Base-by-base conservation (phyloP, 805 yeast species). In the Ogataea henricii region DNA sequence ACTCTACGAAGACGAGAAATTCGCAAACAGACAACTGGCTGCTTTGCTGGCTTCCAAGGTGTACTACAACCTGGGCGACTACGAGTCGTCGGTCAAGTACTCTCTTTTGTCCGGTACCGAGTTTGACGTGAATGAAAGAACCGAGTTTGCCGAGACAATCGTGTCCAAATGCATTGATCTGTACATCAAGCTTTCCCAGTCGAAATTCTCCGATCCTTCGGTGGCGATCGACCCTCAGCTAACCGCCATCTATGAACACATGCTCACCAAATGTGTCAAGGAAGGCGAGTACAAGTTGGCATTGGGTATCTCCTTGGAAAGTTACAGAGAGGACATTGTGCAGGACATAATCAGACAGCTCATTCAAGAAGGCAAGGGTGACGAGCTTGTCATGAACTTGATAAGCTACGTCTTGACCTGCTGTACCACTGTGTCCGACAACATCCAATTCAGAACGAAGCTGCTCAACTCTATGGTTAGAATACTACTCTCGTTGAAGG, bases 31-130 rank as follows among this genome's bases (percentile, higher is more conserved):
- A 57, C 71, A 80, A 40, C 76, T 92, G 62, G 98, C 98, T 7
- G 98, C 99, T 2, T 74, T 94, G 50, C 79, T 94, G 50, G 91
- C 94, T 6, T 89, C 98, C 13, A 94, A 94, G 68, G 96, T 82
- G 25, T 80, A 80, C 64, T 94, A 90, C 68, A 90, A 94, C 67
- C 76, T 94, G 61, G 98, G 98, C 40, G 98, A 94, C 65, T 90
- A 87, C 61, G 95, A 88, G 54, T 77, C 91, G 3, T 87, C 97
- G 8, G 96, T 94, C 53, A 86, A 82, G 64, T 94, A 83, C 65
- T 92, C 97, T 2, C 77, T 94, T 37, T 84, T 82, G 26, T 92
- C 98, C 17, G 97, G 88, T 25, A 76, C 81, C 22, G 82, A 80
- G 60, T 90, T 94, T 65, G 78, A 91, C 66, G 72, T 90, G 43